A percentile compares a stretch with the other conserved stretches of the same genome.
Evolutionary conservation across 1,284 basidiomycete species (phyloP).

Genomic region (Grifola frondosa): DNA sequence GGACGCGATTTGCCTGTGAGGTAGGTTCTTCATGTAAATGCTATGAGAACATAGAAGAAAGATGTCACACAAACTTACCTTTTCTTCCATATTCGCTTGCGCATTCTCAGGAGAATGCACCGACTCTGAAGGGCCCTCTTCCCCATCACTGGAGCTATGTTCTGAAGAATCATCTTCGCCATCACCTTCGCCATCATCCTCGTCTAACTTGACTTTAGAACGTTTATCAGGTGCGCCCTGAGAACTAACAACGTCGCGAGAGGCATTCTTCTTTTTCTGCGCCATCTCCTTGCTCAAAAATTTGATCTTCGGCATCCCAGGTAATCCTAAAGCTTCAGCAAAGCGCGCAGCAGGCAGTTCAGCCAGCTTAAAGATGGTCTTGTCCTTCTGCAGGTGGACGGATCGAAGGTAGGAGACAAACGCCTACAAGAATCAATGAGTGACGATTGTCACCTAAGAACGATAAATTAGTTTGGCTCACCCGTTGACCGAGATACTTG

Average conservation of each 20-base stretch:
- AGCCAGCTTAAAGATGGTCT: conserved; percentile 85
- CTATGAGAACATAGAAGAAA: background rate
- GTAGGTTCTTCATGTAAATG: background rate
- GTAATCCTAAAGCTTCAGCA: conserved; percentile 88
- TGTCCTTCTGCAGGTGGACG: conserved; percentile 92
- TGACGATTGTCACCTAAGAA: background rate
- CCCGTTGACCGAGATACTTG: conserved; percentile 94
- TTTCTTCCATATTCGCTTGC: background rate
- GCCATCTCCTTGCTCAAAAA: conserved; percentile 76
- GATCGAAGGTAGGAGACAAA: conserved; percentile 97
- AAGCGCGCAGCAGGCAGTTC: conserved; percentile 83
- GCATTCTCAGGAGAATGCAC: background rate
- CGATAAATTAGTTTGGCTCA: conserved; percentile 39
- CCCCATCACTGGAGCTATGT: conserved; percentile 29
- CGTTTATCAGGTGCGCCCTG: conserved; percentile 26
- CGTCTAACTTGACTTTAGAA: conserved; percentile 27
- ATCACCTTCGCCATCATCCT: conserved; percentile 34
- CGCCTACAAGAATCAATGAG: conserved; percentile 54
- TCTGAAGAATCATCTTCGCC: conserved; percentile 20
- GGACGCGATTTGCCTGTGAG: conserved; percentile 42
- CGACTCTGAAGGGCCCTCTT: conserved; percentile 3
- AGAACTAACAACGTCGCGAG: conserved; percentile 29
- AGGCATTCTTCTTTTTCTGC: conserved; percentile 75
- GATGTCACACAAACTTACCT: background rate
- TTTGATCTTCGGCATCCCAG: conserved; percentile 96